These are phyloP conservation scores for Trichoderma atrobrunneum DNA, from an alignment of 2,329 filamentous ascomycete genomes.

Conservation along the genomic window DNA sequence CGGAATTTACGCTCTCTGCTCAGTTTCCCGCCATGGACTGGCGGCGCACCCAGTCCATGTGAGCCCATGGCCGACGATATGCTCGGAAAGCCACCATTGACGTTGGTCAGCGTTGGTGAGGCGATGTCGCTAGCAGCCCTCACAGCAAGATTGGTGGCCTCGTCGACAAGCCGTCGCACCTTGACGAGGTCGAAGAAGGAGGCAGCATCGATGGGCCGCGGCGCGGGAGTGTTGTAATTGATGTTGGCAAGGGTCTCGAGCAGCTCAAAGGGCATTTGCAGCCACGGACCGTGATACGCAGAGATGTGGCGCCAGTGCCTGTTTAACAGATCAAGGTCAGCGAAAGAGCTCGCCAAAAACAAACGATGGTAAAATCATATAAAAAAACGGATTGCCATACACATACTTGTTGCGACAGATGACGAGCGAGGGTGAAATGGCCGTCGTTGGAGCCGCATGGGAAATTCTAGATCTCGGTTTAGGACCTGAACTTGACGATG, in stretches of 20 bases:
- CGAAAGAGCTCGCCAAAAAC: neutral
- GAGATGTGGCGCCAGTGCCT: constrained; percentile 87
- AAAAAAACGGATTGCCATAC: constrained; percentile 30
- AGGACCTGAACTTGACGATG: constrained; percentile 3
- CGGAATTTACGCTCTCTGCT: constrained; percentile 74
- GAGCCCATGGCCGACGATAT: constrained; percentile 23
- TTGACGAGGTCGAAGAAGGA: constrained; percentile 83
- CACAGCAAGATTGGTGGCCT: constrained; percentile 74
- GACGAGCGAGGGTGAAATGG: constrained; percentile 24
- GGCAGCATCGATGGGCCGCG: constrained; percentile 73
- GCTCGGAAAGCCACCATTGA: constrained; percentile 40
- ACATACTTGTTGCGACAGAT: constrained; percentile 64
- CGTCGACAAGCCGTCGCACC: constrained; percentile 75
- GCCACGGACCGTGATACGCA: constrained; percentile 79
- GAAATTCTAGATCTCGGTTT: constrained; percentile 16
- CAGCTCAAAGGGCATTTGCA: constrained; percentile 73
- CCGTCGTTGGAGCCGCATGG: constrained; percentile 11
- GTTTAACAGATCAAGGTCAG: neutral
- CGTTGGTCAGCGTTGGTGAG: constrained; percentile 59
- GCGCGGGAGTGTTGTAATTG: constrained; percentile 74
- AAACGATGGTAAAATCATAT: neutral
- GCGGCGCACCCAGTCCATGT: constrained; percentile 37
- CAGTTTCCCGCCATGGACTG: constrained; percentile 61
- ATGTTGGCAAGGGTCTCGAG: constrained; percentile 75
- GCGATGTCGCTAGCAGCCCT: constrained; percentile 72